Evolutionary conservation across 202 grass and related monocot species (phyloP).

Genomic region (Panicum hallii): DNA sequence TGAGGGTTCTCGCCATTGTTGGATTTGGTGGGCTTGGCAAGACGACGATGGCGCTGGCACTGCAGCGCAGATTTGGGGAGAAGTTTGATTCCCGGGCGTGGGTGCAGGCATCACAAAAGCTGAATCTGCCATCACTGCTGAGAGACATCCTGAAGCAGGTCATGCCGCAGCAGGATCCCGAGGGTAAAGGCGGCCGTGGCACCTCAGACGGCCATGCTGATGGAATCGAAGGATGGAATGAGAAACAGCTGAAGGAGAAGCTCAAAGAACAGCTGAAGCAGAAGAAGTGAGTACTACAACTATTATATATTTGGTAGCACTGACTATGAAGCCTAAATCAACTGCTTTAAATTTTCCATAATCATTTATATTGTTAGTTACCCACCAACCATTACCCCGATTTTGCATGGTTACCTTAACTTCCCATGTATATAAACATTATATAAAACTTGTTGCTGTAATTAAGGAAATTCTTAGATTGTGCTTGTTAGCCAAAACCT

Average conservation of each 20-base stretch:
- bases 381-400: too few relatives aligned
- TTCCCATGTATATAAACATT: too few relatives aligned
- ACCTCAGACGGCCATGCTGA: neutral
- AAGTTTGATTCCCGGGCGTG: neutral
- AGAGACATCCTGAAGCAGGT: conserved; percentile 18
- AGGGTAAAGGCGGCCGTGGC: neutral
- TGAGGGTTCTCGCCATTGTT: neutral
- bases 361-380: too few relatives aligned
- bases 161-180: neutral
- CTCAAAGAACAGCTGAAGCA: neutral
- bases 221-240: neutral
- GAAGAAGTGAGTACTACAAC: neutral
- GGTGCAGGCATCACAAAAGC: conserved; percentile 26
- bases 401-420: too few relatives aligned
- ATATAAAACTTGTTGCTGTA: too few relatives aligned
- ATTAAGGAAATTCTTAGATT: too few relatives aligned
- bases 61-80: conserved; percentile 18
- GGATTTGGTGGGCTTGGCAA: conserved; percentile 31
- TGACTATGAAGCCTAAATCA: too few relatives aligned
- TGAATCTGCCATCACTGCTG: neutral
- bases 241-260: neutral
- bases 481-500: too few relatives aligned
- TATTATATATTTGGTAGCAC: too few relatives aligned
- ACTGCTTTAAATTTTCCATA: too few relatives aligned
- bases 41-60: neutral